Conservation (phyloP, 1,139 yeast genomes). For the Hyphopichia buzzinii region DNA sequence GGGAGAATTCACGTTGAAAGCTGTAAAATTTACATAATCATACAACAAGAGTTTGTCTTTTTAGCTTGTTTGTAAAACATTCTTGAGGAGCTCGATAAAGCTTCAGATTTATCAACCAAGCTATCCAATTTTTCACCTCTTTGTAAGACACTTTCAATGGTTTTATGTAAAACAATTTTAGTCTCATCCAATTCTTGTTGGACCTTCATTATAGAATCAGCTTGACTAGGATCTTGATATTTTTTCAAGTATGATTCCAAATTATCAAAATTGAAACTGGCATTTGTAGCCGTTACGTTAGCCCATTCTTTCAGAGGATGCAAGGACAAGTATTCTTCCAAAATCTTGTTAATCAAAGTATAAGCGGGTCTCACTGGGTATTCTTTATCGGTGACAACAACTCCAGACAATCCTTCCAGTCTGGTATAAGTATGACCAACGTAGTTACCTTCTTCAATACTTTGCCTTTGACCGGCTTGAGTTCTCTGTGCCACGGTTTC, state of each 20-base stretch:
- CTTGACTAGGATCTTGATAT: conserved; percentile 96
- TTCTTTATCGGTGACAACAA: conserved; percentile 87
- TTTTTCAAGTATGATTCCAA: conserved; percentile 70
- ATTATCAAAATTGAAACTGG: conserved; percentile 53
- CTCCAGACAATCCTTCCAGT: conserved; percentile 91
- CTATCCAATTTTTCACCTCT: conserved; percentile 96
- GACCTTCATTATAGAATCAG: conserved; percentile 94
- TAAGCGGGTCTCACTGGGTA: conserved; percentile 98
- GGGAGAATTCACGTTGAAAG: no score
- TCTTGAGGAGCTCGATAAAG: conserved; percentile 81
- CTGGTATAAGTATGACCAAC: conserved; percentile 91
- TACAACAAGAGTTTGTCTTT: conserved; percentile 95
- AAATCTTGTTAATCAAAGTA: conserved; percentile 81
- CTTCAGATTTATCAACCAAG: conserved; percentile 92
- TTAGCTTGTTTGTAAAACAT: conserved; percentile 97
- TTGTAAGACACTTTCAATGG: conserved; percentile 90
- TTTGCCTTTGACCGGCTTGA: conserved; percentile 84
- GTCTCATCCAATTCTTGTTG: conserved; percentile 98
- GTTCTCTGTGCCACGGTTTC: conserved; percentile 91
- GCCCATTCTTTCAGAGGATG: conserved; percentile 79
- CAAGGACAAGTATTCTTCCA: conserved; percentile 84
- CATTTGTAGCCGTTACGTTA: conserved; percentile 48
- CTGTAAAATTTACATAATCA: conserved; percentile 57
- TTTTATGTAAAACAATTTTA: conserved; percentile 91
- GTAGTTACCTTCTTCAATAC: conserved; percentile 89